Evolutionary conservation across 2,329 filamentous ascomycete species (phyloP).

Genomic region (Neocatenulostroma microsporum): DNA sequence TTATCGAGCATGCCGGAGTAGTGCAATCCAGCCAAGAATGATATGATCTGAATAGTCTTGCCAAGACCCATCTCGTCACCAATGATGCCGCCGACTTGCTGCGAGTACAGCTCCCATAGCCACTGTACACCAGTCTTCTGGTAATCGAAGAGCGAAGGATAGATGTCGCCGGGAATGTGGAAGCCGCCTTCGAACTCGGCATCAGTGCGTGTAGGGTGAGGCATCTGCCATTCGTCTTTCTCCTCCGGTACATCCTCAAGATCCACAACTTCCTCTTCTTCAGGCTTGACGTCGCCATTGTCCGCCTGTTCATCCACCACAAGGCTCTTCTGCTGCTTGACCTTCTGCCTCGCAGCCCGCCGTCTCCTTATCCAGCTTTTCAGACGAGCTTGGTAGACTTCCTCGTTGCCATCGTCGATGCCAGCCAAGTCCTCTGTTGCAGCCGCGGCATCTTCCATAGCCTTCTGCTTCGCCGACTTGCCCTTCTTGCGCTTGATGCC

Average conservation of each 20-base stretch:
- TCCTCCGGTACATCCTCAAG: constrained; percentile 28
- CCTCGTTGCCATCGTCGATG: constrained; percentile 84
- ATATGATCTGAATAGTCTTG: constrained; percentile 76
- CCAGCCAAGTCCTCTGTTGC: constrained; percentile 50
- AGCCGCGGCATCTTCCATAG: constrained; percentile 20
- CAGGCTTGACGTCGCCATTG: constrained; percentile 22
- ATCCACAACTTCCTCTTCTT: constrained; percentile 30
- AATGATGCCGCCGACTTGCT: constrained; percentile 86
- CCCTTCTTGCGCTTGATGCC: constrained; percentile 32
- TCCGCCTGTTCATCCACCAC: constrained; percentile 7
- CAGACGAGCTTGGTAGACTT: constrained; percentile 67
- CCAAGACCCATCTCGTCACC: constrained; percentile 99
- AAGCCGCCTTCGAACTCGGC: constrained; percentile 66
- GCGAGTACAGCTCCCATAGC: constrained; percentile 85
- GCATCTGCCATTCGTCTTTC: constrained; percentile 68
- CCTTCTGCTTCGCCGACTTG: constrained; percentile 23
- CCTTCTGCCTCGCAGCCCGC: constrained; percentile 48
- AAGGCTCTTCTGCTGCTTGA: constrained; percentile 12
- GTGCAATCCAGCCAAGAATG: constrained; percentile 83
- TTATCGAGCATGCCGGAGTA: constrained; percentile 79
- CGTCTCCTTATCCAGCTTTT: constrained; percentile 64
- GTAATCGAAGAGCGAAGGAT: constrained; percentile 86
- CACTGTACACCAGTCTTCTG: constrained; percentile 96
- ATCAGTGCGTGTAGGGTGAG: constrained; percentile 75
- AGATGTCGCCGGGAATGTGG: constrained; percentile 83